phyloP scores from a whole-genome alignment of 1,284 basidiomycete genomes.

The Paramarasmius palmivorus region DNA sequence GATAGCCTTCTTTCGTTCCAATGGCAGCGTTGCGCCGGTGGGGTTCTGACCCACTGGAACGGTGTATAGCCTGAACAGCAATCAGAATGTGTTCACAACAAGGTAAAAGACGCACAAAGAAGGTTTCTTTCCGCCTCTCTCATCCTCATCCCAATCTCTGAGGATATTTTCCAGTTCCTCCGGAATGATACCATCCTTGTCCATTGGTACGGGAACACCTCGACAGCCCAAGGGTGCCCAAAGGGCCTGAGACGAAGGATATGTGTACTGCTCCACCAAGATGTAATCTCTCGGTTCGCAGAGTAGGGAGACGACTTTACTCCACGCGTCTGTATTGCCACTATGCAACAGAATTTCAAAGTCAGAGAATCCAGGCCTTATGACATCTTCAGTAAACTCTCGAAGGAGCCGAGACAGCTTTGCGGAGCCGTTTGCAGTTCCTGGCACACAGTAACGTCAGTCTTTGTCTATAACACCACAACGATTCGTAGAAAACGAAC shows the following conservation, averaged over 20 bases:
- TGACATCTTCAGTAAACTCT: conserved; percentile 14
- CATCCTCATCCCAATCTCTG: conserved; percentile 41
- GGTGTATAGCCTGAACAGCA: conserved; percentile 26
- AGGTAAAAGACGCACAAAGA: neutral
- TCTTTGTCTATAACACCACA: neutral
- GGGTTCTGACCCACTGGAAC: conserved; percentile 51
- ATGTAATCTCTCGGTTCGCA: conserved; percentile 55
- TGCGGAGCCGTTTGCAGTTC: conserved; percentile 5
- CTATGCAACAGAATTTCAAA: conserved; percentile 15
- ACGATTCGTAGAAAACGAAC: neutral
- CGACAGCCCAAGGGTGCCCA: conserved; percentile 37
- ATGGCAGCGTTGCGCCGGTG: conserved; percentile 49
- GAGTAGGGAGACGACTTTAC: conserved; percentile 39
- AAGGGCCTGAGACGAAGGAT: conserved; percentile 41
- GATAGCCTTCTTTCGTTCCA: conserved; percentile 50
- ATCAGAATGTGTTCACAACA: neutral
- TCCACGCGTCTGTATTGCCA: conserved; percentile 36
- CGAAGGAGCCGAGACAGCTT: conserved; percentile 10
- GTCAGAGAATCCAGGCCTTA: conserved; percentile 12
- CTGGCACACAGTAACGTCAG: neutral
- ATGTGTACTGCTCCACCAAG: conserved; percentile 50
- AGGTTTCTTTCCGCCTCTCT: conserved; percentile 7
- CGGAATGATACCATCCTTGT: conserved; percentile 51
- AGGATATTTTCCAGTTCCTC: conserved; percentile 50
- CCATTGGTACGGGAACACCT: conserved; percentile 52